Conservation (phyloP, 768 basidiomycete species). For the Lanmaoa rubissima region DNA sequence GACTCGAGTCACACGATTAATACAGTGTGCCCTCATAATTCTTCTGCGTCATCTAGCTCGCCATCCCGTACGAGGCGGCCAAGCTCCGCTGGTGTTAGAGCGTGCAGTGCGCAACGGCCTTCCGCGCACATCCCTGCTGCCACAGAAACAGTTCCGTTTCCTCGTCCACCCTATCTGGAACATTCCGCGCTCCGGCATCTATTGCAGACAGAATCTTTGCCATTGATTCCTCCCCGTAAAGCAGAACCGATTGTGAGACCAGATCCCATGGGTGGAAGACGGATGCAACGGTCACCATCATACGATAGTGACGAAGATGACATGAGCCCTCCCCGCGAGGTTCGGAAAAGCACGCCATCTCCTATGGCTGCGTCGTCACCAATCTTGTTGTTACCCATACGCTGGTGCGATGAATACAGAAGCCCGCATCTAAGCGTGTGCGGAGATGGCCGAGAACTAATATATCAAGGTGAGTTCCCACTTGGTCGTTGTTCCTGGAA, state of each 20-base stretch:
- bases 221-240: slow-evolving; percentile 39
- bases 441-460: slow-evolving; percentile 69
- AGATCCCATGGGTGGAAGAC: slow-evolving; percentile 21
- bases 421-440: slow-evolving; percentile 59
- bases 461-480: slow-evolving; percentile 55
- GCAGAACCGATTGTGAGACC: slow-evolving; percentile 28
- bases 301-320: slow-evolving; percentile 72
- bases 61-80: slow-evolving; percentile 48
- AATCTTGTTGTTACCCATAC: slow-evolving; percentile 63
- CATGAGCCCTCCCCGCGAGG: slow-evolving; percentile 47
- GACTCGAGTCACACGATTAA: slow-evolving; percentile 45
- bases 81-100: slow-evolving; percentile 37
- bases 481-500: background rate
- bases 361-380: slow-evolving; percentile 30
- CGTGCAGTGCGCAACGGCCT: slow-evolving; percentile 24
- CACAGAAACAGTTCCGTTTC: slow-evolving; percentile 43
- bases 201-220: slow-evolving; percentile 51
- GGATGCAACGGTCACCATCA: slow-evolving; percentile 38
- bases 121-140: slow-evolving; percentile 30
- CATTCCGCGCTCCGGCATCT: slow-evolving; percentile 71
- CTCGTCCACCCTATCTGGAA: slow-evolving; percentile 73
- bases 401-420: slow-evolving; percentile 75
- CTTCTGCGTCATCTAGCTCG: slow-evolving; percentile 40
- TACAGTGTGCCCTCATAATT: slow-evolving; percentile 36
- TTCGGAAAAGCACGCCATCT: slow-evolving; percentile 27